Evolutionary conservation across 768 basidiomycete genomes (phyloP), one percentile per base, ranked within the genome.

Genomic region (Suillus ampliporus): DNA sequence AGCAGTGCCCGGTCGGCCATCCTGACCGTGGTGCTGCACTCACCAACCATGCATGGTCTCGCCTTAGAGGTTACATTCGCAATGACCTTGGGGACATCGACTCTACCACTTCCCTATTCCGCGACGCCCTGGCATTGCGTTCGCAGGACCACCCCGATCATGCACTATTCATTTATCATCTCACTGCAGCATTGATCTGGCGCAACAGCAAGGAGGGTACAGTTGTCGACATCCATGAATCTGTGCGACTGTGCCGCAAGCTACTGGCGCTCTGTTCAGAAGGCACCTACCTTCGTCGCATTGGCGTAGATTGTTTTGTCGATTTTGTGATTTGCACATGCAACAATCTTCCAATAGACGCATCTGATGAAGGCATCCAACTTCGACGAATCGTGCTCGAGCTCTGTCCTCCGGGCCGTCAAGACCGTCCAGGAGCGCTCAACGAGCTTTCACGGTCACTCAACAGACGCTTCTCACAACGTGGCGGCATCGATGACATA

Each of bases 151-250:
- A 68, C 43, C 46, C 66, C 21, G 47, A 63, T 47, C 54, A 31
- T 23, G 14, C 57, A 14, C 19, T 2, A 14, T 28, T 56, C 8
- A 51, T 71, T 13, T 51, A 61, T 41, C 62, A 61, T 46, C 66
- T 72, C n/a, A 60, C 60, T 26, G 15, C 17, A 38, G 61, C 61
- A 2, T 43, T 71, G 13, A 48, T 7, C 28, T 26, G 31, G 28
- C 58, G 50, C 28, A 65, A 68, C 58, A 60, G 61, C 41, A 51
- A 52, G 48, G 51, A 50, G 21, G 35, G 62, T 5, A 21, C 66
- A 1, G n/a, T 41, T 4, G 54, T 50, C 15, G 69, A 71, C 57
- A 31, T 68, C 19, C 54, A 69, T 9, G 66, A 72, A 43, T 61
- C 65, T n/a, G 46, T 14, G 23, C 14, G 15, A 8, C 23, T 47